These are phyloP conservation scores for Cynara cardunculus DNA, from an alignment of 129 eudicot genomes.

Conservation along the genomic window DNA sequence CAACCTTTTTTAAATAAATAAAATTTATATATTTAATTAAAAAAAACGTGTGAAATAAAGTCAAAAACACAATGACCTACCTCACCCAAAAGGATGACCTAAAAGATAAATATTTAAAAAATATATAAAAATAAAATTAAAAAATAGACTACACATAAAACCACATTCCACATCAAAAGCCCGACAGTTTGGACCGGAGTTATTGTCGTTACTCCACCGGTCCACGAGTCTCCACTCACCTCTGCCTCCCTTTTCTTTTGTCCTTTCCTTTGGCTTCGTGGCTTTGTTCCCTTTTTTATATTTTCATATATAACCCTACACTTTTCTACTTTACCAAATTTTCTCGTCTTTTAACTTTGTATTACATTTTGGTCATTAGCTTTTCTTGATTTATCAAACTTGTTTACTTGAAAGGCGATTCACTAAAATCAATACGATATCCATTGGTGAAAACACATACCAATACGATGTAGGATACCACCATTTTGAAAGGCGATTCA, in stretches of 20 bases:
- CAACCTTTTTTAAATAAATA: too few species aligned
- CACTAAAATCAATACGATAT: background rate
- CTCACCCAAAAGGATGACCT: background rate
- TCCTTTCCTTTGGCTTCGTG: background rate
- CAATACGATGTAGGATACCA: too few species aligned
- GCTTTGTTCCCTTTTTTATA: background rate
- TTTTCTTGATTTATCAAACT: background rate
- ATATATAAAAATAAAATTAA: background rate
- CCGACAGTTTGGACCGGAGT: slow-evolving; percentile 4
- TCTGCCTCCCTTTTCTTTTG: background rate
- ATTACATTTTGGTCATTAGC: background rate
- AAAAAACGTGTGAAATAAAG: background rate
- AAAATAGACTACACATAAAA: background rate
- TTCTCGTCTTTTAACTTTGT: background rate
- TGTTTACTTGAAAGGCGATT: background rate
- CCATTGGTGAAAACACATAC: background rate
- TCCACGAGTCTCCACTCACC: background rate
- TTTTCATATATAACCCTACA: background rate
- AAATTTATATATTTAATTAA: background rate
- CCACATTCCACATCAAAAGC: background rate
- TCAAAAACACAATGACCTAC: background rate
- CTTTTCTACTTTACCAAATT: background rate
- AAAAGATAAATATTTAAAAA: background rate
- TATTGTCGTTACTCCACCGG: background rate
- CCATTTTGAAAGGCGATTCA: background rate